Evolutionary conservation across 2,329 filamentous ascomycete genomes (phyloP).

Genomic region (Torrubiellomyces zombiae): DNA sequence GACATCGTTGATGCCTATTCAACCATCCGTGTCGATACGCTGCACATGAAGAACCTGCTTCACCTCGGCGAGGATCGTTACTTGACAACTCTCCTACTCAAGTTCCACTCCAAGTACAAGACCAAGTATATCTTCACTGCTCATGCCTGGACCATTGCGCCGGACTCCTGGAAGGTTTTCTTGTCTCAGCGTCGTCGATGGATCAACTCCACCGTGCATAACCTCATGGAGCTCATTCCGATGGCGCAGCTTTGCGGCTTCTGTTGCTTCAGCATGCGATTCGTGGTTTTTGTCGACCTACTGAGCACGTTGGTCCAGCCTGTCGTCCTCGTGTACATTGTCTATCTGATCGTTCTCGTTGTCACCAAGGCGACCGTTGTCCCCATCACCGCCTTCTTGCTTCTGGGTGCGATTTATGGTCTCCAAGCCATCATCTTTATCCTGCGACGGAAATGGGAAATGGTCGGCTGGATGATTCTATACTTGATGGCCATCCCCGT

Average conservation of each 20-base stretch:
- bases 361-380: conserved; percentile 44
- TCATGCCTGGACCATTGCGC: conserved; percentile 92
- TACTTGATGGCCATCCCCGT: conserved; percentile 84
- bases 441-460: conserved; percentile 91
- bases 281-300: conserved; percentile 88
- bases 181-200: conserved; percentile 95
- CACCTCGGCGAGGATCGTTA: conserved; percentile 97
- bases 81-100: conserved; percentile 83
- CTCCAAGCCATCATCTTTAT: conserved; percentile 96
- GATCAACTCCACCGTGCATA: conserved; percentile 99
- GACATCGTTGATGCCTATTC: conserved; percentile 80
- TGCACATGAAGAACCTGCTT: conserved; percentile 97
- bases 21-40: conserved; percentile 87
- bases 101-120: conserved; percentile 87
- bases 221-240: conserved; percentile 87
- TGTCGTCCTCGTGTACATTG: conserved; percentile 76
- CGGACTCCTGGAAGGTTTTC: conserved; percentile 87
- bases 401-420: conserved; percentile 92
- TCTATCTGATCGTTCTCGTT: conserved; percentile 70
- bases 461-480: conserved; percentile 98
- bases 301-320: conserved; percentile 85
- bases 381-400: conserved; percentile 72
- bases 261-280: conserved; percentile 99
- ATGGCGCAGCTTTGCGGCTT: conserved; percentile 92
- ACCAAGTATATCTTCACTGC: conserved; percentile 91